Evolutionary conservation across 768 basidiomycete species (phyloP), one percentile per base, ranked within the genome.

Genomic region (Dentipellis fragilis): DNA sequence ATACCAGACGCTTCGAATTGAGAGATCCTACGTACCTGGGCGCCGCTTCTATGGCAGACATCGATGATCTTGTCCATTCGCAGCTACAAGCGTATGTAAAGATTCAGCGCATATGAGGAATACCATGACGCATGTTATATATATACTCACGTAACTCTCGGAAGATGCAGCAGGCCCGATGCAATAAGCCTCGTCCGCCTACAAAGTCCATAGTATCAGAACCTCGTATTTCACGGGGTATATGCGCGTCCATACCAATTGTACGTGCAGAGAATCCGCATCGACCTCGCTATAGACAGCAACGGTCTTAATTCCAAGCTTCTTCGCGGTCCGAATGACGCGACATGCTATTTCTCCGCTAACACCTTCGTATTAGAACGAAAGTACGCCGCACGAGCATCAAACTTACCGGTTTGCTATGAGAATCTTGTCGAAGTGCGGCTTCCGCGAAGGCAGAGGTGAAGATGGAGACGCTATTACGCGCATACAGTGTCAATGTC

Each of bases 311-410:
- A 96, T 86, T 0, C 94, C 93, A 3, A 96, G 74, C 65, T 87
- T 88, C 68, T 76, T 83, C 2, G 91, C 90, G 0, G 93, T 95
- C 22, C 89, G 84, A 54, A 95, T 95, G 46, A 97, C 90, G 17
- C 93, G 85, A 68, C 94, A 96, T 5, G 93, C 93, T 59, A 97
- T 97, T 70, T 97, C 93, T 49, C 93, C 93, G 68, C 93, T 95
- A 58, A 12, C 37, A 48, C 29, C 1, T 54, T 4, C 17, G 5
- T 51, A 16, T 49, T 52, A 54, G 47, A 38, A 38, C 10, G n/a
- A 14, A 11, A 16, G 9, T 10, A 22, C 19, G 11, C 1, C 19
- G 21, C 16, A 5, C 4, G 40, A 14, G 8, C 10, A 34, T 35
- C 47, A 0, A n/a, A 54, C 73, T 52, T 54, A 86, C 93, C 93